Conservation (phyloP, 2,329 filamentous ascomycete genomes). For the Drechslerella dactyloides region DNA sequence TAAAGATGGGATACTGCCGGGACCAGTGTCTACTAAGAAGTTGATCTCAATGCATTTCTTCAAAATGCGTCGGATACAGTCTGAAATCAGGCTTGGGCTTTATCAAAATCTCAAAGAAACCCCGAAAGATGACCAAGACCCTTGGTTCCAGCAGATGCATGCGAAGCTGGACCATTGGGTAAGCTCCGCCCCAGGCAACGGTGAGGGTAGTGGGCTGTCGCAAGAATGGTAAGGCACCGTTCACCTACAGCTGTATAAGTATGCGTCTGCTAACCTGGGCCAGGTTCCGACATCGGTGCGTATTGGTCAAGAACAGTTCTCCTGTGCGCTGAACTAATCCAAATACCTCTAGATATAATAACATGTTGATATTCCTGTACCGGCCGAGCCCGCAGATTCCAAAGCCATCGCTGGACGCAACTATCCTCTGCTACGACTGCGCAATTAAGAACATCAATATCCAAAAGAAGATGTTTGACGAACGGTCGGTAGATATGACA, state of each 20-base stretch:
- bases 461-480: conserved; percentile 78
- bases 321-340: conserved; percentile 64
- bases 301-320: conserved; percentile 31
- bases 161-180: conserved; percentile 80
- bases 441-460: conserved; percentile 81
- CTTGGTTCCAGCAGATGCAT: conserved; percentile 84
- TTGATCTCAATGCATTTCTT: conserved; percentile 90
- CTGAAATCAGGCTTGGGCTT: conserved; percentile 82
- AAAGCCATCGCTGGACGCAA: conserved; percentile 78
- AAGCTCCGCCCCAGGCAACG: conserved; percentile 74
- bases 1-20: conserved; percentile 72
- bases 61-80: conserved; percentile 84
- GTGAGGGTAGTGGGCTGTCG: conserved; percentile 73
- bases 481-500: conserved; percentile 78
- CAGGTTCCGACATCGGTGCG: conserved; percentile 65
- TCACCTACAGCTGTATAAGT: neutral
- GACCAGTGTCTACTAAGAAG: conserved; percentile 78
- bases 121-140: conserved; percentile 78
- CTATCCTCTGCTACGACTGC: conserved; percentile 80
- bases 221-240: conserved; percentile 73
- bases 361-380: conserved; percentile 85
- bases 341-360: conserved; percentile 69
- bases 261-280: conserved; percentile 52
- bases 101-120: conserved; percentile 83
- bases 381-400: conserved; percentile 91